Evolutionary conservation across 225 moss, liverwort and hornwort species (phyloP).

Genomic region (Thuidium tamariscinum): DNA sequence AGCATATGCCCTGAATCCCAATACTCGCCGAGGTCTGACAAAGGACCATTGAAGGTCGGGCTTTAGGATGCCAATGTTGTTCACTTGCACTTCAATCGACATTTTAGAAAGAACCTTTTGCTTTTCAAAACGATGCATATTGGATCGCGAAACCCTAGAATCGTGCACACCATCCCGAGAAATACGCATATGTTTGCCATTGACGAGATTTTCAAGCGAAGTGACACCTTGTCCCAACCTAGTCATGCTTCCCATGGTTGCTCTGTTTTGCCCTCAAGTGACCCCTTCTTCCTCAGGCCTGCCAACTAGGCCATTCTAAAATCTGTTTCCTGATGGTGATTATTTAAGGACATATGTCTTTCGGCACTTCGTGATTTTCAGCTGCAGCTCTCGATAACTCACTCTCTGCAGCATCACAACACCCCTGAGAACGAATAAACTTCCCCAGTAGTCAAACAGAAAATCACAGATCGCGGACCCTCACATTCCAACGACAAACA

Average conservation of each 20-base stretch:
- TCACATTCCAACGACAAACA: not conserved
- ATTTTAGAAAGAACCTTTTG: not conserved
- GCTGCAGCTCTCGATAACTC: not conserved
- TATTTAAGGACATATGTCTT: not conserved
- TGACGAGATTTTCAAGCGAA: not conserved
- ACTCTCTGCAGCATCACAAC: not conserved
- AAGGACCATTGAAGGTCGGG: conserved; percentile 2
- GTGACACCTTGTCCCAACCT: conserved; percentile 20
- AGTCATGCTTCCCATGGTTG: conserved; percentile 26
- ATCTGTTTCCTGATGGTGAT: not conserved
- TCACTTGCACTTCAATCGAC: not conserved
- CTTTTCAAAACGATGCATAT: not conserved
- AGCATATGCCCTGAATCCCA: conserved; percentile 7
- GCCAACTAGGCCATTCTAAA: conserved; percentile 10
- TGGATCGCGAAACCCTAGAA: not conserved
- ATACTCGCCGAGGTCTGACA: not conserved
- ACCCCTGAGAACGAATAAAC: not conserved
- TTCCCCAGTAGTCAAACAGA: not conserved
- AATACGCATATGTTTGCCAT: not conserved
- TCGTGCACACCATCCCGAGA: not conserved
- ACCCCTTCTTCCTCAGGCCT: conserved; percentile 1
- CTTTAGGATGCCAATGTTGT: not conserved
- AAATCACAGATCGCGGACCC: no score
- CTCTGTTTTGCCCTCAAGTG: not conserved
- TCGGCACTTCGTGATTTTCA: not conserved